Evolutionary conservation across 169 alveolate species (phyloP).

Genomic region (Cryptosporidium ryanae): DNA sequence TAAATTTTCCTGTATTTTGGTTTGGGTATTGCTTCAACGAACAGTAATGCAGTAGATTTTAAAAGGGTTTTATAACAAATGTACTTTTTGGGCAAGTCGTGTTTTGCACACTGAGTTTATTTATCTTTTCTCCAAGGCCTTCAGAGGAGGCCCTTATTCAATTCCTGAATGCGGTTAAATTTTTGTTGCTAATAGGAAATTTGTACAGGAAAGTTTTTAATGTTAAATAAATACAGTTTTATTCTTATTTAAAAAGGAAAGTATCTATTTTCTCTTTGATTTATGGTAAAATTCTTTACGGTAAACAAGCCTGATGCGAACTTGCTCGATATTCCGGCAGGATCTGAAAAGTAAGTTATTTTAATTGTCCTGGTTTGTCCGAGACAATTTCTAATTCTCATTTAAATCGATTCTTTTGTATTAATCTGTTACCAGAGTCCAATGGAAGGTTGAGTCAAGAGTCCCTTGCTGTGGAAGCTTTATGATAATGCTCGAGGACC

Average conservation of each 20-base stretch:
- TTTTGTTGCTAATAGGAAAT: not conserved
- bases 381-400: not conserved
- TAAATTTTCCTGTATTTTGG: too few relatives aligned
- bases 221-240: not conserved
- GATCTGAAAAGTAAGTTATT: slow-evolving; percentile 70
- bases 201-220: not conserved
- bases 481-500: slow-evolving; percentile 91
- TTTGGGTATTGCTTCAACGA: too few relatives aligned
- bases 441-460: slow-evolving; percentile 89
- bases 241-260: not conserved
- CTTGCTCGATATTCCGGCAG: slow-evolving; percentile 57
- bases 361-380: not conserved
- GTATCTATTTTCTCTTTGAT: not conserved
- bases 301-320: slow-evolving; percentile 67
- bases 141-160: too few relatives aligned
- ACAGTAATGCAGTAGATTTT: too few relatives aligned
- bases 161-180: not conserved
- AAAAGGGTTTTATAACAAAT: too few relatives aligned
- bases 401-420: not conserved
- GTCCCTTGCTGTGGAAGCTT: slow-evolving; percentile 90
- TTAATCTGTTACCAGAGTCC: slow-evolving; percentile 78
- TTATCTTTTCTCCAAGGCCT: too few relatives aligned
- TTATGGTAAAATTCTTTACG: slow-evolving; percentile 61
- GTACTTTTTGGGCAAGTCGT: too few relatives aligned
- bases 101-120: too few relatives aligned